Evolutionary conservation across 352 stramenopile species (phyloP).

Genomic region (Pythium sp.): DNA sequence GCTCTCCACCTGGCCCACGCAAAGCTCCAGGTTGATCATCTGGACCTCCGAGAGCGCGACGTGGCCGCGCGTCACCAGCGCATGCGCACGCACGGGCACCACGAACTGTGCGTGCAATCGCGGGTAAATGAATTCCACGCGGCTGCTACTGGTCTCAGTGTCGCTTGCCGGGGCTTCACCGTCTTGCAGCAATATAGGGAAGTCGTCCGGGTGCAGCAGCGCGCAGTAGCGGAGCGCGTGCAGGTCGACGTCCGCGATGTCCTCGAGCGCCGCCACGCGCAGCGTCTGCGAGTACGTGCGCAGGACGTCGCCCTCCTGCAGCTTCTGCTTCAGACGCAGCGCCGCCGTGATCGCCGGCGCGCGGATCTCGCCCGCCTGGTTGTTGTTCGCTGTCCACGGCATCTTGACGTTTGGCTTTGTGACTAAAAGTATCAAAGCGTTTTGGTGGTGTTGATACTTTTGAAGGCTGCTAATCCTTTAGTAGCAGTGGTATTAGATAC

Average conservation of each 20-base stretch:
- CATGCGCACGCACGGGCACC: conserved; percentile 41
- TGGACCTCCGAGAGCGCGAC: conserved; percentile 66
- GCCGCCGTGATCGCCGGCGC: conserved; percentile 63
- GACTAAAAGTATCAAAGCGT: background rate
- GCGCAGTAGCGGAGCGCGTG: conserved; percentile 44
- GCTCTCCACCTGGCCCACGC: conserved; percentile 59
- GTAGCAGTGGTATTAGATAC: too few species aligned
- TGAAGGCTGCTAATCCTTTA: background rate
- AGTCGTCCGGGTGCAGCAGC: conserved; percentile 59
- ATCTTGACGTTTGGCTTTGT: conserved; percentile 28
- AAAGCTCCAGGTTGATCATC: conserved; percentile 82
- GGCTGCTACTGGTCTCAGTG: background rate
- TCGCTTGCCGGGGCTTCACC: background rate
- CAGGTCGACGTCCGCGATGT: conserved; percentile 21
- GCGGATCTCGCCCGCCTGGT: conserved; percentile 75
- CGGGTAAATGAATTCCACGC: conserved; percentile 50
- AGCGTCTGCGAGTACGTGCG: conserved; percentile 37
- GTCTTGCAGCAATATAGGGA: conserved; percentile 26
- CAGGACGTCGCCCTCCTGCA: conserved; percentile 18
- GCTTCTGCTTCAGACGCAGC: conserved; percentile 50
- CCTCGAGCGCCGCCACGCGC: conserved; percentile 42
- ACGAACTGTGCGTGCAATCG: conserved; percentile 79
- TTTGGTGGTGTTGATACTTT: background rate
- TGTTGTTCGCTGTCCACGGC: conserved; percentile 86
- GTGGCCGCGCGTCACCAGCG: conserved; percentile 35